Evolutionary conservation across 345 rosid genomes (phyloP).

Genomic region (Salix exigua): DNA sequence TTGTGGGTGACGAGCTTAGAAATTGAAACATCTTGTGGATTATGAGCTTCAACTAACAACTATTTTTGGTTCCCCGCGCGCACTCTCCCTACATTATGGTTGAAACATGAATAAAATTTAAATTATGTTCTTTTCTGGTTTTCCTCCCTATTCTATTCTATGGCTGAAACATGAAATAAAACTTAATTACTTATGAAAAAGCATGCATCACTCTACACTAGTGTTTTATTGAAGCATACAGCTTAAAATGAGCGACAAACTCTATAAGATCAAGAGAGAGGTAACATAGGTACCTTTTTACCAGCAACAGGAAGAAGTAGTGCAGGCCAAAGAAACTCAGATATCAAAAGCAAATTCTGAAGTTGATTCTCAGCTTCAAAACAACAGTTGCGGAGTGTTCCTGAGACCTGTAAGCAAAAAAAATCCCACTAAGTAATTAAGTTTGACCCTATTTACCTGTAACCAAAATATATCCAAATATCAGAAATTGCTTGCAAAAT

Average conservation of each 20-base stretch:
- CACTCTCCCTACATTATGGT: neutral
- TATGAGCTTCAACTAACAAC: neutral
- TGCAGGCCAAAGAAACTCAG: constrained; percentile 95
- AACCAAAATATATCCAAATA: neutral
- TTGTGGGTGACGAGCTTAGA: too few species aligned
- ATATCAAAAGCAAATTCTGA: constrained; percentile 68
- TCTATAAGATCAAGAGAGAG: neutral
- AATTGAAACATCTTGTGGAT: neutral
- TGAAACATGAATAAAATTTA: neutral
- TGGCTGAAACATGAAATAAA: neutral
- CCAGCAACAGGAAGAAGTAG: constrained; percentile 93
- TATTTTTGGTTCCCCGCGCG: neutral
- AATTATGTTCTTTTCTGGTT: too few species aligned
- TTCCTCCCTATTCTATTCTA: neutral
- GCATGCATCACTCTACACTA: neutral
- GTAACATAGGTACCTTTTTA: constrained; percentile 46
- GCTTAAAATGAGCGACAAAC: neutral
- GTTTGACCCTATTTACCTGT: constrained; percentile 6
- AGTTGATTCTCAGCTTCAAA: constrained; percentile 89
- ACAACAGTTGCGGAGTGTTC: constrained; percentile 83
- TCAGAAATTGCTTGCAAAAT: neutral
- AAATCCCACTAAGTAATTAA: constrained; percentile 6
- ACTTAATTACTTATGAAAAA: neutral
- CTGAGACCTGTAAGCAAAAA: constrained; percentile 57
- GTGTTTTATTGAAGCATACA: neutral